Evolutionary conservation across 116 monocot species (phyloP).

Genomic region (Trichopus zeylanicus): DNA sequence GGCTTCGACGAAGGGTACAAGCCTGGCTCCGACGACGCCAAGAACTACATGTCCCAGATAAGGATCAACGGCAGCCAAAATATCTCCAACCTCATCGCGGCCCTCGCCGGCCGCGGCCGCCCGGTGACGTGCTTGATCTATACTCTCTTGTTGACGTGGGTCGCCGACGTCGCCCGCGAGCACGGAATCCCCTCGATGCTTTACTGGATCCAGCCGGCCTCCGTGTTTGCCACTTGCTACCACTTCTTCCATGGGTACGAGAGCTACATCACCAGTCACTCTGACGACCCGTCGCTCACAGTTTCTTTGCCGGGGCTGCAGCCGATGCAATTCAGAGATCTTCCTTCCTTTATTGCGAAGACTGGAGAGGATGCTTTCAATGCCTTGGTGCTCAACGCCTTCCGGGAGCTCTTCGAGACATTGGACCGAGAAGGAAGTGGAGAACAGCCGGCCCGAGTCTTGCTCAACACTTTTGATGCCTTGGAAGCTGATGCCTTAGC

Average conservation of each 20-base stretch:
- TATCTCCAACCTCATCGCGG: slow-evolving; percentile 6
- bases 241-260: slow-evolving; percentile 22
- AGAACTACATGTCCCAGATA: slow-evolving; percentile 12
- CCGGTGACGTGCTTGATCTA: slow-evolving; percentile 22
- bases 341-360: slow-evolving; percentile 14
- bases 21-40: neutral
- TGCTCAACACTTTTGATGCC: slow-evolving; percentile 8
- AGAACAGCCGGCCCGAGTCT: neutral
- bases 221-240: slow-evolving; percentile 25
- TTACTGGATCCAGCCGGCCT: slow-evolving; percentile 31
- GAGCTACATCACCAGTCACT: slow-evolving; percentile 2
- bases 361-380: neutral
- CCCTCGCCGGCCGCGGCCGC: slow-evolving; percentile 10
- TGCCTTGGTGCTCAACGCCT: neutral
- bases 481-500: slow-evolving; percentile 5
- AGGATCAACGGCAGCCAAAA: slow-evolving; percentile 3
- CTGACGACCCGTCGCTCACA: slow-evolving; percentile 5
- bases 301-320: slow-evolving; percentile 17
- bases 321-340: slow-evolving; percentile 5
- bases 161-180: slow-evolving; percentile 20
- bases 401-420: neutral
- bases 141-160: slow-evolving; percentile 26
- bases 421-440: neutral
- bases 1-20: slow-evolving; percentile 13
- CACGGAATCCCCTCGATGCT: slow-evolving; percentile 14